Evolutionary conservation across 192 early-diverging fungal genomes (phyloP).

Genomic region (Mortierella alpina): DNA sequence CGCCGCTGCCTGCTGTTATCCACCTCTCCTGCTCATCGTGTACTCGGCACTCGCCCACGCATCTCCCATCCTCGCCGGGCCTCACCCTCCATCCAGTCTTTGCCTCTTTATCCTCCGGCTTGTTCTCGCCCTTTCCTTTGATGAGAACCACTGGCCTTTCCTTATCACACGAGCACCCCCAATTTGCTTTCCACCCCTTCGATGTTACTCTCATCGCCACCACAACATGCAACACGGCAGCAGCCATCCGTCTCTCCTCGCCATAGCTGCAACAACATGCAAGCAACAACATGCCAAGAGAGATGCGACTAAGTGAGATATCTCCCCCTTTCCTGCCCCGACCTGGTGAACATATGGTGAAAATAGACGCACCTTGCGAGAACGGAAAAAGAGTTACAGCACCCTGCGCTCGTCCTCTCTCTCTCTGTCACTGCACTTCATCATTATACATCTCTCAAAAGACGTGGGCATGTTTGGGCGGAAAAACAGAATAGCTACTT

Average conservation of each 20-base stretch:
- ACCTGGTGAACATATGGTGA: neutral
- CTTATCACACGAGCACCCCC: neutral
- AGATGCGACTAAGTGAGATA: slow-evolving; percentile 69
- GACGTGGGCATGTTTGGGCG: neutral
- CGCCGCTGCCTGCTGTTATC: neutral
- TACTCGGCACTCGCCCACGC: neutral
- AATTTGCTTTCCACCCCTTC: neutral
- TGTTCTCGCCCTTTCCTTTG: neutral
- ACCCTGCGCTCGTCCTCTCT: neutral
- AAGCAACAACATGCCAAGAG: slow-evolving; percentile 81
- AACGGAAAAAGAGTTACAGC: too few species aligned
- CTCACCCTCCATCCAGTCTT: too few species aligned
- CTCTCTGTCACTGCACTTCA: neutral
- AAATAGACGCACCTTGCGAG: too few species aligned
- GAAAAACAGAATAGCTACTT: neutral
- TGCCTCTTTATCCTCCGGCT: neutral
- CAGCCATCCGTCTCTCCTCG: neutral
- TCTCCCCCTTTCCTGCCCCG: neutral
- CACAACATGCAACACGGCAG: slow-evolving; percentile 2
- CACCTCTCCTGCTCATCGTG: neutral
- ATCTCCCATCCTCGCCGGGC: too few species aligned
- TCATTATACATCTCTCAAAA: neutral
- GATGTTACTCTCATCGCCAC: slow-evolving; percentile 20
- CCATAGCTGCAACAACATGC: slow-evolving; percentile 71
- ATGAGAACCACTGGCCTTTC: neutral